Conservation (phyloP, 2,329 filamentous ascomycete genomes). For the Alternaria ventricosa region DNA sequence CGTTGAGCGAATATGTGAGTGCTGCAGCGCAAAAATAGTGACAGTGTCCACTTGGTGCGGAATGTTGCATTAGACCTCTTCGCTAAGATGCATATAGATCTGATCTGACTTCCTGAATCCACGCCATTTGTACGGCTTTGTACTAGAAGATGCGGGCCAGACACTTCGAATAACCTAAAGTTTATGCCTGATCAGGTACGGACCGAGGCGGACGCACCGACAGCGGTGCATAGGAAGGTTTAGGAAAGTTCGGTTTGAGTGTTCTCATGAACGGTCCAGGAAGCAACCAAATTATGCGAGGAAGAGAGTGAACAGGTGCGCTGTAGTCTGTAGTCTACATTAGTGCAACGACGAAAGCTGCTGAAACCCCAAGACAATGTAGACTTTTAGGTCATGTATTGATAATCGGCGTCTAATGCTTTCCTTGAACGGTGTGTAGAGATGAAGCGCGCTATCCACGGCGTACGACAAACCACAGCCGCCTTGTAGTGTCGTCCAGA, state of each 20-base stretch:
- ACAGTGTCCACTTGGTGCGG: constrained; percentile 15
- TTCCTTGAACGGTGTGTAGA: not conserved
- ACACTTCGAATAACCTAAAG: not conserved
- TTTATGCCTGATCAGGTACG: not conserved
- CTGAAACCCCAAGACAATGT: not conserved
- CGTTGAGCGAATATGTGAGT: constrained; percentile 18
- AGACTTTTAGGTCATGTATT: not conserved
- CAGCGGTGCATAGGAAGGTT: not conserved
- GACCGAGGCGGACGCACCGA: not conserved
- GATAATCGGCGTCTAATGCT: not conserved
- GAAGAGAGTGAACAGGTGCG: not conserved
- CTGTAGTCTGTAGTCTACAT: not conserved
- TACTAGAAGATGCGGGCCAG: not conserved
- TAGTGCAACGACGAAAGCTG: not conserved
- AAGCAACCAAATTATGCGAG: not conserved
- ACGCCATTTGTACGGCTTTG: not conserved
- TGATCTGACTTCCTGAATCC: not conserved
- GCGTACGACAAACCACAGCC: constrained; percentile 31
- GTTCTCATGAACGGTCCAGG: not conserved
- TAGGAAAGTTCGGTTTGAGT: not conserved
- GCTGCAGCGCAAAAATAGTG: constrained; percentile 31
- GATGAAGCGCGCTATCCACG: constrained; percentile 18
- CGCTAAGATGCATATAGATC: not conserved
- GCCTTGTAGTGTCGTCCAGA: constrained; percentile 15
- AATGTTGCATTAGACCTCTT: not conserved